phyloP scores from a whole-genome alignment of 164 flowering plant species.

The Dillenia suffruticosa region DNA sequence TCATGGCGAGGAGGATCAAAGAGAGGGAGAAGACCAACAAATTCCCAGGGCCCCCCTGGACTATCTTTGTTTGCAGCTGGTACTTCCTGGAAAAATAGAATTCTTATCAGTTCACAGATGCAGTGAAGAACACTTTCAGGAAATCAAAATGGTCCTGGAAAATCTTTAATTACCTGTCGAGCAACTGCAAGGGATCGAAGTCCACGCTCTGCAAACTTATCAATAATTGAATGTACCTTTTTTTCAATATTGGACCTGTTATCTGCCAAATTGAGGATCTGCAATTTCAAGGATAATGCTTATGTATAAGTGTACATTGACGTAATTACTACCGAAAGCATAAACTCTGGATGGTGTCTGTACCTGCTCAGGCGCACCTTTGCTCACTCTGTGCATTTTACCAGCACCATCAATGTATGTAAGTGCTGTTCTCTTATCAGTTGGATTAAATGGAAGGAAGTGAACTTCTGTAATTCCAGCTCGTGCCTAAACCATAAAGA shows the following conservation, averaged over 20 bases:
- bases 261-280: constrained; percentile 50
- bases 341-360: constrained; percentile 23
- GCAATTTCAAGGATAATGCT: neutral
- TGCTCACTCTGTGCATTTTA: constrained; percentile 59
- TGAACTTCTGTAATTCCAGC: constrained; percentile 61
- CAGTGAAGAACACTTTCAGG: neutral
- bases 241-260: constrained; percentile 41
- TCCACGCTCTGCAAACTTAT: constrained; percentile 65
- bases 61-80: constrained; percentile 52
- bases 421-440: constrained; percentile 64
- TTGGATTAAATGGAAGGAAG: constrained; percentile 69
- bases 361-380: constrained; percentile 71
- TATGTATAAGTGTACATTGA: too few relatives aligned
- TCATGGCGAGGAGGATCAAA: constrained; percentile 80
- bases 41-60: constrained; percentile 68
- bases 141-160: neutral
- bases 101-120: neutral
- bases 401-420: constrained; percentile 45
- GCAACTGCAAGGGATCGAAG: constrained; percentile 66
- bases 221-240: constrained; percentile 50
- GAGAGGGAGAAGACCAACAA: constrained; percentile 63
- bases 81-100: constrained; percentile 36
- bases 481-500: constrained; percentile 37
- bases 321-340: neutral
- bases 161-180: constrained; percentile 35